Percentiles rank a stretch among this genome's conserved stretches.
Evolutionary conservation across 2,329 filamentous ascomycete genomes (phyloP).

Genomic region (Fusarium subglutinans): DNA sequence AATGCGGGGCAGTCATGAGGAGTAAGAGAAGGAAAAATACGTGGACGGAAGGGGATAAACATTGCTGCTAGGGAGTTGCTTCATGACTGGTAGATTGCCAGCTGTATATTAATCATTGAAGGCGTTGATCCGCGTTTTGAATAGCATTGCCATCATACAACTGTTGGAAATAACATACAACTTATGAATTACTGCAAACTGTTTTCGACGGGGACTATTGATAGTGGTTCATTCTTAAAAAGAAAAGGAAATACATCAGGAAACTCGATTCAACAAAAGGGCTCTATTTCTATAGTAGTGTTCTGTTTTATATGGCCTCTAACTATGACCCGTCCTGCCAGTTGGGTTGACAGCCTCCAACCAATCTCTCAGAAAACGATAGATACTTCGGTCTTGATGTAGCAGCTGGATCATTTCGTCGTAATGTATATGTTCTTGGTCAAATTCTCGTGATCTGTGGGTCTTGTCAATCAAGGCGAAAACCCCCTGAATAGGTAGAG

Average conservation of each 20-base stretch:
- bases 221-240: background rate
- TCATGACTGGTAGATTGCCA: background rate
- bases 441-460: background rate
- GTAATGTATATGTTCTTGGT: too few species aligned
- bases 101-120: slow-evolving; percentile 29
- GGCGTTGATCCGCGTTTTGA: slow-evolving; percentile 21
- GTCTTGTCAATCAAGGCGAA: background rate
- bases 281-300: background rate
- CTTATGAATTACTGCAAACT: background rate
- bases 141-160: slow-evolving; percentile 12
- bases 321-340: background rate
- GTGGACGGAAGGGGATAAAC: background rate
- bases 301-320: background rate
- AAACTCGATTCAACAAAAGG: background rate
- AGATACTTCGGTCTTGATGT: background rate
- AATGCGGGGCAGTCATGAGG: slow-evolving; percentile 20
- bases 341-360: background rate
- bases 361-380: background rate
- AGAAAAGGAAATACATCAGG: too few species aligned
- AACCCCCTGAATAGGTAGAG: background rate
- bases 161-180: background rate
- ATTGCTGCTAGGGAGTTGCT: background rate
- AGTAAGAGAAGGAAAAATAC: slow-evolving; percentile 7
- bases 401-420: background rate
- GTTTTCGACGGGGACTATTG: too few species aligned